phyloP scores from a whole-genome alignment of 495 filamentous ascomycete genomes.

The Penicillium bialowiezense region DNA sequence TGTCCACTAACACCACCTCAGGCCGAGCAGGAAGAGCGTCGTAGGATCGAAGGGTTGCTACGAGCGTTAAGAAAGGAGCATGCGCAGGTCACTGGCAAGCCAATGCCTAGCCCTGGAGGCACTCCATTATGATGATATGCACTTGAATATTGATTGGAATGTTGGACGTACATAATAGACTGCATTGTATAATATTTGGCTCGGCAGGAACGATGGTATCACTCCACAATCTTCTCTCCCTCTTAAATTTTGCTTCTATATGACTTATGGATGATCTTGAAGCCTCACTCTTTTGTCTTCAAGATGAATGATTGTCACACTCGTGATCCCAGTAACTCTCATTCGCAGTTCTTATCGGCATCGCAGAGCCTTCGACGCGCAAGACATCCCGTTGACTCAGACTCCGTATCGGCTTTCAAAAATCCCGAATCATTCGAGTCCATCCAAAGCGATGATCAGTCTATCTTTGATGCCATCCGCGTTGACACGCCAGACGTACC shows the following conservation, averaged over 20 bases:
- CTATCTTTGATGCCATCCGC: conserved; percentile 42
- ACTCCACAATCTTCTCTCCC: too few species aligned
- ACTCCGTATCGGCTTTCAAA: conserved; percentile 10
- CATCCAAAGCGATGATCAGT: conserved; percentile 37
- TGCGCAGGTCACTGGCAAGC: conserved; percentile 46
- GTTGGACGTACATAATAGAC: conserved; percentile 19
- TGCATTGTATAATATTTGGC: conserved; percentile 17
- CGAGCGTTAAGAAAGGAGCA: conserved; percentile 55
- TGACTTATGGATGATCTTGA: background rate
- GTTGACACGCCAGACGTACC: conserved; percentile 20
- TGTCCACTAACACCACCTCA: conserved; percentile 31
- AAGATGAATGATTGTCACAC: conserved; percentile 6
- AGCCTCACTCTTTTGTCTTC: conserved; percentile 6
- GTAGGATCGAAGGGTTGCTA: conserved; percentile 59
- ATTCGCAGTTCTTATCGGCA: conserved; percentile 7
- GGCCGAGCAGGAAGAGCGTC: conserved; percentile 72
- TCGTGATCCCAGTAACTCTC: conserved; percentile 2
- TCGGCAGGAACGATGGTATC: conserved; percentile 26
- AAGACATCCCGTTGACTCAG: conserved; percentile 10
- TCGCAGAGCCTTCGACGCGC: conserved; percentile 6
- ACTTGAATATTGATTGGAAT: conserved; percentile 10
- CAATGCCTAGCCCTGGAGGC: conserved; percentile 48
- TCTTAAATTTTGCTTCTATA: conserved; percentile 1
- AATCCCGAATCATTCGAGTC: conserved; percentile 33
- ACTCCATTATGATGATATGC: conserved; percentile 41